These are phyloP conservation scores for Penicillium pulvis DNA, from an alignment of 495 filamentous ascomycete genomes.

Conservation along the genomic window DNA sequence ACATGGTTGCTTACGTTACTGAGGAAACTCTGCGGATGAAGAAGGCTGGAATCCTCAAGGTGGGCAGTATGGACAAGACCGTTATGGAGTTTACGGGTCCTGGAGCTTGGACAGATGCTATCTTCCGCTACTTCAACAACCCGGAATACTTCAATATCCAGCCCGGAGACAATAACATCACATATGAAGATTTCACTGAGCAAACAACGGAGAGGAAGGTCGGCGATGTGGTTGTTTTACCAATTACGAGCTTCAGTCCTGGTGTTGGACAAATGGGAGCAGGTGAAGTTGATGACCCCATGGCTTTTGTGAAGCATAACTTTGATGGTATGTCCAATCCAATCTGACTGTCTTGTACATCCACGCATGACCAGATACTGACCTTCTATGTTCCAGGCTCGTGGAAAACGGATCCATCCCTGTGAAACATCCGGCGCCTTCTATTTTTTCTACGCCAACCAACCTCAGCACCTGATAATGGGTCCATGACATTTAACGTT, in stretches of 20 bases:
- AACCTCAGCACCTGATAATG: not conserved
- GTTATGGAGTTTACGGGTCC: constrained; percentile 98
- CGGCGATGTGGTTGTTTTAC: constrained; percentile 89
- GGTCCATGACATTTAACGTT: not conserved
- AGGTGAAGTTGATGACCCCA: constrained; percentile 85
- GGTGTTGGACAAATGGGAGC: constrained; percentile 93
- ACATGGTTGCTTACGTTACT: constrained; percentile 85
- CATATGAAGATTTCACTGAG: constrained; percentile 85
- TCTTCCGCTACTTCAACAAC: constrained; percentile 94
- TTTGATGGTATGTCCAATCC: constrained; percentile 73
- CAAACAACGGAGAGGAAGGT: constrained; percentile 82
- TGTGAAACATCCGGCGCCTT: constrained; percentile 19
- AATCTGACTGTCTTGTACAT: not conserved
- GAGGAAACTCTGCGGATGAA: constrained; percentile 78
- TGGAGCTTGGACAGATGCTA: constrained; percentile 88
- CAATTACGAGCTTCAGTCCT: constrained; percentile 96
- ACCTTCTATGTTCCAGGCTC: constrained; percentile 25
- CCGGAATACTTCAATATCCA: constrained; percentile 84
- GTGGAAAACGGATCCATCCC: constrained; percentile 43
- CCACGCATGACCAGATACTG: not conserved
- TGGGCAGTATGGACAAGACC: constrained; percentile 67
- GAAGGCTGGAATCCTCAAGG: constrained; percentile 62
- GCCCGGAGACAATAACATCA: constrained; percentile 67
- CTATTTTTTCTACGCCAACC: not conserved
- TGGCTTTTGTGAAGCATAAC: constrained; percentile 97